phyloP scores from a whole-genome alignment of 306 rosid species.

The Vigna angularis region DNA sequence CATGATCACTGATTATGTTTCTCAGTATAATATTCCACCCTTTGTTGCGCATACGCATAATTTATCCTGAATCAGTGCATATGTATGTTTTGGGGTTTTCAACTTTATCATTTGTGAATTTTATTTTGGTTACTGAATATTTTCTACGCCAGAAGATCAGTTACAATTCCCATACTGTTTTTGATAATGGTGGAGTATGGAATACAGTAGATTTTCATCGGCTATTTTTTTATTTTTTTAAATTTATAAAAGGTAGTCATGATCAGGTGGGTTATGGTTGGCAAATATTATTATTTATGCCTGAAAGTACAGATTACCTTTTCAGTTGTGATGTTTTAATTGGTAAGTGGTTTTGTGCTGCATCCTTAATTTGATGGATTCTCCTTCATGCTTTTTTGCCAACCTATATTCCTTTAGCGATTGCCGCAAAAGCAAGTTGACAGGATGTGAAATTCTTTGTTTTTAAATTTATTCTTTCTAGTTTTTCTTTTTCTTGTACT shows the following conservation, averaged over 20 bases:
- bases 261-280: conserved; percentile 56
- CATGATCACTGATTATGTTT: not conserved
- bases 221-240: conserved; percentile 6
- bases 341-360: conserved; percentile 32
- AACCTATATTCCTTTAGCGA: conserved; percentile 38
- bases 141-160: conserved; percentile 26
- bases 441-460: conserved; percentile 31
- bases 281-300: conserved; percentile 58
- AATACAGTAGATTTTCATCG: conserved; percentile 23
- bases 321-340: conserved; percentile 52
- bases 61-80: not conserved
- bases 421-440: conserved; percentile 34
- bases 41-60: not conserved
- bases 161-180: conserved; percentile 30
- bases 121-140: conserved; percentile 12
- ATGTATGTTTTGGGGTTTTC: not conserved
- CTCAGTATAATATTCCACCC: conserved; percentile 9
- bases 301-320: conserved; percentile 75
- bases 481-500: conserved; percentile 1
- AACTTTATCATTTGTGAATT: not conserved
- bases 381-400: conserved; percentile 42
- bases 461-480: conserved; percentile 17
- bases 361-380: conserved; percentile 38
- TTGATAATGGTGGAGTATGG: conserved; percentile 19
- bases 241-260: conserved; percentile 41